These are phyloP conservation scores for Rhizoclosmatium globosum DNA, from an alignment of 192 early-diverging fungal species.

Conservation along the genomic window DNA sequence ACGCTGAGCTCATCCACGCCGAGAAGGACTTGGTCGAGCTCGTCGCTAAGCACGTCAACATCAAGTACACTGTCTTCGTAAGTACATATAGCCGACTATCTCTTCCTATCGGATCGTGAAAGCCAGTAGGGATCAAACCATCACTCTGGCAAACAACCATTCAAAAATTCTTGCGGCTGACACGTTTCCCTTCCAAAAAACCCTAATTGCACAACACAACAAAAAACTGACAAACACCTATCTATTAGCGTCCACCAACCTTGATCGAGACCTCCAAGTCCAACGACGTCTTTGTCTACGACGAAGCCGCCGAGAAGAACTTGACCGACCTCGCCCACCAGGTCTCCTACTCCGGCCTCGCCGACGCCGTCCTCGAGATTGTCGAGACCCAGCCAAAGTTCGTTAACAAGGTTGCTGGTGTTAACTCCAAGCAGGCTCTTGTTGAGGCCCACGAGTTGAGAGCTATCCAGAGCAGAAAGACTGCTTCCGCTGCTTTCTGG, in stretches of 20 bases:
- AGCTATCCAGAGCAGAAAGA: neutral
- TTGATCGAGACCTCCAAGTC: conserved; percentile 30
- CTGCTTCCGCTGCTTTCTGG: neutral
- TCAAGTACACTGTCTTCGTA: conserved; percentile 37
- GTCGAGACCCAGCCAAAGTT: conserved; percentile 33
- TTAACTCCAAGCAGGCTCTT: conserved; percentile 24
- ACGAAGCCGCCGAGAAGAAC: conserved; percentile 29
- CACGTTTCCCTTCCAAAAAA: neutral
- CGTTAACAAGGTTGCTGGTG: conserved; percentile 28
- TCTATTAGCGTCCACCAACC: conserved; percentile 20
- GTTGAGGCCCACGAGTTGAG: neutral
- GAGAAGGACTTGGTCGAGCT: conserved; percentile 10
- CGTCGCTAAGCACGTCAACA: conserved; percentile 3
- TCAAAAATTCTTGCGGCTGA: too few species aligned
- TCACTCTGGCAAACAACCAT: neutral
- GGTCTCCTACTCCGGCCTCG: conserved; percentile 27
- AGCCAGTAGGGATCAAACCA: neutral
- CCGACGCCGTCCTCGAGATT: conserved; percentile 35
- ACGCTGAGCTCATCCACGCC: conserved; percentile 10
- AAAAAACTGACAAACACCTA: neutral
- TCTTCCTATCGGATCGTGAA: neutral
- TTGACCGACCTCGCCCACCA: conserved; percentile 24
- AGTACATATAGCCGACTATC: neutral
- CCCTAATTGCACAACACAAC: neutral
- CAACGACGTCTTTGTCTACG: conserved; percentile 37